Evolutionary conservation across 2,329 filamentous ascomycete genomes (phyloP), one percentile per base, ranked within the genome.

Genomic region (Byssothecium circinans): DNA sequence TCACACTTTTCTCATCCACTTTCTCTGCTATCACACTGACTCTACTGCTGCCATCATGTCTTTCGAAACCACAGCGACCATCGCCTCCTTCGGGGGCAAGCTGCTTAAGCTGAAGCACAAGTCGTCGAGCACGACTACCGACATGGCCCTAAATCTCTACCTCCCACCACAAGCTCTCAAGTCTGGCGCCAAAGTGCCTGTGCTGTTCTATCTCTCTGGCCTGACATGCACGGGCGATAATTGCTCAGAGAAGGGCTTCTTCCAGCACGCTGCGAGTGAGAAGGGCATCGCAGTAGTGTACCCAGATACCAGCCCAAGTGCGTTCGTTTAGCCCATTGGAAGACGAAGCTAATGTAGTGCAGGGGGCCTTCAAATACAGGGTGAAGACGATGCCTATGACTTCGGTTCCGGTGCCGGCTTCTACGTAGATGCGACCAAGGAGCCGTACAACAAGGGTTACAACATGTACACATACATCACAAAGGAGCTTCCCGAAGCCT

Each of bases 391-490:
- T 56, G 72, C 80, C 40, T 99, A 86, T 73, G 94, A 99, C 74
- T 97, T 99, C 69, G 94, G 94, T 62, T 84, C 83, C 53, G 92
- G 88, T 4, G 94, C 94, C 1, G 89, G 90, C 45, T 99, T 99
- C 80, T 99, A 99, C 78, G 77, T 99, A 59, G 86, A 99, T 71
- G 91, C 92, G 8, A 89, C 85, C 4, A 79, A 78, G 56, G 80
- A 82, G 23, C 90, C 91, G 8, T 99, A 85, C 78, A 77, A 77
- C 49, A 76, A 78, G 44, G 83, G 89, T 69, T 99, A 99, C 80
- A 86, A 86, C 61, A 99, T 99, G 94, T 91, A 97, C 78, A 84
- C 81, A 53, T 99, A 99, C 77, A 81, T 99, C 58, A 86, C 87
- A n/a, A 73, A 81, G 44, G 94, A 99, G 74, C 84, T 99, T n/a